Conservation (phyloP, 2,329 filamentous ascomycete species). For the Cytospora mali region DNA sequence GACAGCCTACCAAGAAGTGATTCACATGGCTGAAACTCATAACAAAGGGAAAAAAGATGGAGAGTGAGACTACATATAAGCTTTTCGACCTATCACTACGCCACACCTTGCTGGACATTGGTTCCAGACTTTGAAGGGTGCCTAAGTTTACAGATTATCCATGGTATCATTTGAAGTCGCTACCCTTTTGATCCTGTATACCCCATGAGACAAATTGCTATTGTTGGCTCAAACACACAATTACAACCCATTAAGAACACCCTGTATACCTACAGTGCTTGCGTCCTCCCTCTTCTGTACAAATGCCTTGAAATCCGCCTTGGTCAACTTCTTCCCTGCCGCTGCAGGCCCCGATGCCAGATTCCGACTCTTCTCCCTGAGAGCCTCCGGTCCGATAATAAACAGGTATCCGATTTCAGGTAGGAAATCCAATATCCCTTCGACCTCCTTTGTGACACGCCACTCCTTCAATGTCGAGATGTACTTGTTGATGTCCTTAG, state of each 20-base stretch:
- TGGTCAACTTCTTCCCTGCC: constrained; percentile 58
- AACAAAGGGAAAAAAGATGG: not conserved
- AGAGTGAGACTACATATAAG: not conserved
- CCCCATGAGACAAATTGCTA: not conserved
- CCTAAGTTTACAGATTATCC: constrained; percentile 6
- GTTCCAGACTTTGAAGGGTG: not conserved
- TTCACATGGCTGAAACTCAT: not conserved
- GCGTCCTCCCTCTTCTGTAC: constrained; percentile 84
- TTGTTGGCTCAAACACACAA: not conserved
- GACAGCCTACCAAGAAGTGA: not conserved
- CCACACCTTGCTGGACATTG: not conserved
- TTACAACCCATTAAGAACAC: constrained; percentile 70
- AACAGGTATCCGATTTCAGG: constrained; percentile 95
- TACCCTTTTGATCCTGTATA: constrained; percentile 1
- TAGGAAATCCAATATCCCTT: constrained; percentile 76
- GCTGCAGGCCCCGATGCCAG: constrained; percentile 48
- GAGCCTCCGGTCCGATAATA: constrained; percentile 82
- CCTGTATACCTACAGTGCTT: constrained; percentile 78
- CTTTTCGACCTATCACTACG: not conserved
- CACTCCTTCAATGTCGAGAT: constrained; percentile 82
- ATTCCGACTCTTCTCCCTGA: constrained; percentile 69
- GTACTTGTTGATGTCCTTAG: constrained; percentile 94
- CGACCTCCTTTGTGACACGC: constrained; percentile 71
- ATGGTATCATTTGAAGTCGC: constrained; percentile 29
- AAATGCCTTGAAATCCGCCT: constrained; percentile 79